phyloP scores from a whole-genome alignment of 2,329 filamentous ascomycete species.

The Fusarium hostae region DNA sequence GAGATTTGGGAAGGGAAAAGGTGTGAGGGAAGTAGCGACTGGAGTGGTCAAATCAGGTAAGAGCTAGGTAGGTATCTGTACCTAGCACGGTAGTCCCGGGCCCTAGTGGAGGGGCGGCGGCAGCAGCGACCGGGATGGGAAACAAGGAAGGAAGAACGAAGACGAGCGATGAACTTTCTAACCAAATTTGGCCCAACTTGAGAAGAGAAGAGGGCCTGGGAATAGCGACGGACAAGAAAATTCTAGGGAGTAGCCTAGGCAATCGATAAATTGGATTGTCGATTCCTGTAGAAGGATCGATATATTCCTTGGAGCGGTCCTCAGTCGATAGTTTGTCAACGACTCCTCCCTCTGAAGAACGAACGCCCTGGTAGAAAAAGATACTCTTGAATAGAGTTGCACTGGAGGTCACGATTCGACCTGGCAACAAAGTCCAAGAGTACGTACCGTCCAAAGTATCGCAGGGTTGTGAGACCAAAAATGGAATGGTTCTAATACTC shows the following conservation, averaged over 20 bases:
- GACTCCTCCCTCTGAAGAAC: background rate
- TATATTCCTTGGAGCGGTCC: background rate
- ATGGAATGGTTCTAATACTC: slow-evolving; percentile 14
- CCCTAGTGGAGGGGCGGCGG: slow-evolving; percentile 36
- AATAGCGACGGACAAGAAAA: slow-evolving; percentile 27
- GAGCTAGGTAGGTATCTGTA: slow-evolving; percentile 40
- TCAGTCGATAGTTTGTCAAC: slow-evolving; percentile 8
- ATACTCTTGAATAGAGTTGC: slow-evolving; percentile 18
- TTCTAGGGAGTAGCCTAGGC: background rate
- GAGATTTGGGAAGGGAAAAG: slow-evolving; percentile 20
- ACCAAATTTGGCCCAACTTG: slow-evolving; percentile 13
- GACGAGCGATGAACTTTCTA: slow-evolving; percentile 30
- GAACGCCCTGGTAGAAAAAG: background rate
- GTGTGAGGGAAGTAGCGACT: slow-evolving; percentile 30
- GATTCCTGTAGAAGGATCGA: slow-evolving; percentile 5
- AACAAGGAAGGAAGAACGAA: slow-evolving; percentile 35
- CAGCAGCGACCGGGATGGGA: slow-evolving; percentile 41
- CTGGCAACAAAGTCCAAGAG: slow-evolving; percentile 9
- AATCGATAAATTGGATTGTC: slow-evolving; percentile 2
- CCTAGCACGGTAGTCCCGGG: slow-evolving; percentile 39
- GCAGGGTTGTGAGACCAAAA: slow-evolving; percentile 27
- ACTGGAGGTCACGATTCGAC: slow-evolving; percentile 23
- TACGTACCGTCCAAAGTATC: slow-evolving; percentile 27
- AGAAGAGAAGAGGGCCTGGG: slow-evolving; percentile 15
- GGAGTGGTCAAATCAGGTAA: slow-evolving; percentile 38